Evolutionary conservation across 2,329 filamentous ascomycete species (phyloP).

Genomic region (Colletotrichum theobromicola): DNA sequence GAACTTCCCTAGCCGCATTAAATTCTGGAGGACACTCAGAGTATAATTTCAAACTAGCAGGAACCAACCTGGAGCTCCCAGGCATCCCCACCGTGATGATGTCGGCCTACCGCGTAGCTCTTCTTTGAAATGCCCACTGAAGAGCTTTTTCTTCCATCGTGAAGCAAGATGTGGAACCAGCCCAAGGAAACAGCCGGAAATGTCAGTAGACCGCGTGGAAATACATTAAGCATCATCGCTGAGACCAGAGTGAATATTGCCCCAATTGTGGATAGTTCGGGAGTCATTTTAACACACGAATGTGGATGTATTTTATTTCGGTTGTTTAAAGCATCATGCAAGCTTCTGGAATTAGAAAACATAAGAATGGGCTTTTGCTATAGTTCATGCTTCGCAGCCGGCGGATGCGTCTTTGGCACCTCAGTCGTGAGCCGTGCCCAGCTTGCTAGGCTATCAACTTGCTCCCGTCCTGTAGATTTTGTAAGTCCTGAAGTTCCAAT

Average conservation of each 20-base stretch:
- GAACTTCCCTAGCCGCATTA: rapidly evolving
- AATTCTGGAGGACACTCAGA: rapidly evolving
- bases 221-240: too few species aligned
- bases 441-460: rapidly evolving
- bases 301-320: too few species aligned
- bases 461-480: too few species aligned
- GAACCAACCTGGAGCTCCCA: rapidly evolving
- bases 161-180: too few species aligned
- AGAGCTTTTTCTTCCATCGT: neutral
- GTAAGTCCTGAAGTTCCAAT: too few species aligned
- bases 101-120: rapidly evolving
- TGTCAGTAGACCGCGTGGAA: too few species aligned
- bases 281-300: too few species aligned
- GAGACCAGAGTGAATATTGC: too few species aligned
- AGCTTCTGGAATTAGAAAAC: neutral
- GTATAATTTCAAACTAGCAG: neutral
- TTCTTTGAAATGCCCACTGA: rapidly evolving
- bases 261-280: too few species aligned
- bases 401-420: neutral
- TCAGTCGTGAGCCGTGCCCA: rapidly evolving
- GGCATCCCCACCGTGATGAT: neutral
- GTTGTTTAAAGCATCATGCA: too few species aligned
- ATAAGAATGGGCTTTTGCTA: rapidly evolving
- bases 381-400: neutral
- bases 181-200: too few species aligned